Evolutionary conservation across 176 grass and related monocot species (phyloP).

Genomic region (Dactylis glomerata): DNA sequence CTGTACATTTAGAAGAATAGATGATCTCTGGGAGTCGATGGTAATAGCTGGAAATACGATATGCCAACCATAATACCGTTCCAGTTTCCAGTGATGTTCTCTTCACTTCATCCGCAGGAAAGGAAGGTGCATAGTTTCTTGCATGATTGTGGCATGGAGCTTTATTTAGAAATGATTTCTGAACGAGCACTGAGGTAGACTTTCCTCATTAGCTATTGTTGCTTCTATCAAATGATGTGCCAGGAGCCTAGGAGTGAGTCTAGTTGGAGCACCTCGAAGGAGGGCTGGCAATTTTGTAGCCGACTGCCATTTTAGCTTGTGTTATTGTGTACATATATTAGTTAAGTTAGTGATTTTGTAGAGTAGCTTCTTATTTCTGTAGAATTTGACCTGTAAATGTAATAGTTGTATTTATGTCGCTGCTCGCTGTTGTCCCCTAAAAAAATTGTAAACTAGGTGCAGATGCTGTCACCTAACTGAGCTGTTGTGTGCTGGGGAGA

Average conservation of each 20-base stretch:
- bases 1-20: not conserved
- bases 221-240: slow-evolving; percentile 16
- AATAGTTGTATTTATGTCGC: slow-evolving; percentile 32
- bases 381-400: slow-evolving; percentile 34
- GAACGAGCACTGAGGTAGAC: not conserved
- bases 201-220: not conserved
- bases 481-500: too few relatives aligned
- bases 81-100: not conserved
- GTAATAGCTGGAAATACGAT: not conserved
- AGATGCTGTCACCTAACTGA: too few relatives aligned
- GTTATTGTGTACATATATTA: slow-evolving; percentile 58
- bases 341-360: slow-evolving; percentile 23
- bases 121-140: not conserved
- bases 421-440: not conserved
- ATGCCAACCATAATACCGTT: too few relatives aligned
- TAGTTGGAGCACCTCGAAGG: slow-evolving; percentile 19
- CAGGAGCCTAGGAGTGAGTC: not conserved
- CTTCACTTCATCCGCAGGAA: slow-evolving; percentile 15
- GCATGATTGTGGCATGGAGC: too few relatives aligned
- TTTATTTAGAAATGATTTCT: slow-evolving; percentile 8
- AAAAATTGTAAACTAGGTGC: too few relatives aligned
- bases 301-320: slow-evolving; percentile 20
- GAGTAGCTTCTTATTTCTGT: slow-evolving; percentile 24
- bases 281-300: slow-evolving; percentile 47
- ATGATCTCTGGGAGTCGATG: slow-evolving; percentile 1